Evolutionary conservation across 2,329 filamentous ascomycete genomes (phyloP), one percentile per base, ranked within the genome.

Genomic region (Rasamsonia emersonii): DNA sequence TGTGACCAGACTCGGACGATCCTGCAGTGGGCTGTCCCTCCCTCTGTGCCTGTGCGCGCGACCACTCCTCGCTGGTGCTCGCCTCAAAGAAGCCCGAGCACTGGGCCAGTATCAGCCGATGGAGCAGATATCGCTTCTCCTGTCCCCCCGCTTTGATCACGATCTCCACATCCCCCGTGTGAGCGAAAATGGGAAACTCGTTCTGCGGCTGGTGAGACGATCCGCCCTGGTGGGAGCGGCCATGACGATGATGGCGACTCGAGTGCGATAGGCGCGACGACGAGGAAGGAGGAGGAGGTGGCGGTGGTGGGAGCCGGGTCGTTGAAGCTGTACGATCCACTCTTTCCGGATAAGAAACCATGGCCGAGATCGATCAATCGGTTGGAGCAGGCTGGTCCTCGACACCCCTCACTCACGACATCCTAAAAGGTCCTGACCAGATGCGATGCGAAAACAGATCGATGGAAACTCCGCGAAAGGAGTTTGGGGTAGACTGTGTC

Each of bases 11-110:
- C 56, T 56, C 72, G 32, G 82, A 56, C 38, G 77, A 47, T 33
- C 44, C 36, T 17, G 44, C 24, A 1, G 40, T 35, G 25, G 42
- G 47, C 33, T 56, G 48, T 15, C 32, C 27, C 16, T 43, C 43
- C 8, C 50, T 46, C 21, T 44, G 41, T 24, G 41, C 41, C 18
- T 60, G 58, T 18, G 37, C 44, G 20, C 53, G 55, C 33, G 78
- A 77, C 84, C 85, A 93, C 54, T 88, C 79, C 36, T 80, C 77
- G 48, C 77, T 86, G 26, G 80, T 86, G 32, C 54, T 58, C 15
- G 83, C 82, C 58, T 93, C 85, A 54, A 96, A 96, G 66, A 94
- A 95, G 10, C 86, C 86, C 4, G 86, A 94, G 51, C 83, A 93
- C 59, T 93, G 83, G 18, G 83, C 79, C 44, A 96, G 66, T 24